Conservation (phyloP, 495 filamentous ascomycete genomes). For the Pseudoneurospora amorphoporcata region DNA sequence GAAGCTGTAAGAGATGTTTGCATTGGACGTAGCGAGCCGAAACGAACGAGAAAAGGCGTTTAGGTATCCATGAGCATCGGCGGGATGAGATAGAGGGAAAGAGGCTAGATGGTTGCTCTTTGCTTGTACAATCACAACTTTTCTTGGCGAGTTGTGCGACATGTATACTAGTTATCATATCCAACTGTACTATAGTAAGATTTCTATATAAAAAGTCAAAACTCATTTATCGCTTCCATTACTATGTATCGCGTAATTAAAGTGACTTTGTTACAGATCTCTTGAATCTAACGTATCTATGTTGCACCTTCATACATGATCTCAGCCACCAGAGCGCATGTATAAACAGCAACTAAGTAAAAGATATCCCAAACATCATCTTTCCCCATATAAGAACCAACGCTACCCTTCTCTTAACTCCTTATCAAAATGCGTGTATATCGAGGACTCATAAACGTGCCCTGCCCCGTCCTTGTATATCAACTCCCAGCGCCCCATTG, state of each 20-base stretch:
- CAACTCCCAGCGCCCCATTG: not conserved
- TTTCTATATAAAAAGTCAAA: not conserved
- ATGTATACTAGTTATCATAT: not conserved
- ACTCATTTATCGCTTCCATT: not conserved
- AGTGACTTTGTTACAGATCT: not conserved
- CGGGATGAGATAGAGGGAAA: not conserved
- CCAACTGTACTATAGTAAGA: not conserved
- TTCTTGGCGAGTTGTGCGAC: not conserved
- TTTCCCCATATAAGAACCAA: not conserved
- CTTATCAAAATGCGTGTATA: not conserved
- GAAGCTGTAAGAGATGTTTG: not conserved
- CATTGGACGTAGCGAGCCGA: too few species aligned
- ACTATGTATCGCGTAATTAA: not conserved
- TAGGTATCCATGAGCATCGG: not conserved
- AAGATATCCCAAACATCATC: not conserved
- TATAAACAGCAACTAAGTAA: not conserved
- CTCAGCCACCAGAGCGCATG: not conserved
- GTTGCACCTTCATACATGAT: not conserved
- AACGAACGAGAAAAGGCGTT: not conserved
- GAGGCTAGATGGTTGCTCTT: not conserved
- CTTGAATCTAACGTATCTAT: not conserved
- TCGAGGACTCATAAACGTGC: not conserved
- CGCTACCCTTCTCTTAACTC: not conserved
- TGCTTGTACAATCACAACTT: not conserved
- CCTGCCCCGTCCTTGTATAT: not conserved